Base-by-base conservation (phyloP, 1,284 basidiomycete species). In the Cystobasidium sp. region DNA sequence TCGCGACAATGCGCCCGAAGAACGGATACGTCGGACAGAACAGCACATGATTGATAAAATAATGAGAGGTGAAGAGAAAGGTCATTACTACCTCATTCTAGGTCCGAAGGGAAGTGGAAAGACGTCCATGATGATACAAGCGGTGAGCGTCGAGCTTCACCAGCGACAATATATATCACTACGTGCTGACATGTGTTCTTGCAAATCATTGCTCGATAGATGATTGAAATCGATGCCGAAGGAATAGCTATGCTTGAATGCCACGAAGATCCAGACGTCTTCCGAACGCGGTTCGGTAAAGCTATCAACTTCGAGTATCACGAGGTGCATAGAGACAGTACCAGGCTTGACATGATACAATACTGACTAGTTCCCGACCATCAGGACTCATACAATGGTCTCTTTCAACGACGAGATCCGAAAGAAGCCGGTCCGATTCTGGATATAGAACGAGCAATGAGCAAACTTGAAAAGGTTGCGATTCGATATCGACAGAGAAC, bases 391-490 rank as follows among this genome's bases (percentile, higher is more conserved):
- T 77, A 77, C 43, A 78, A 77, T 10, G 79, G 79, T 3, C 78
- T 85, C 10, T 94, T 94, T 82, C 90, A 92, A 77, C 84, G 92
- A 61, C 85, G 89, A 47, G 92, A 95, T 83, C 92, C 92, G 18
- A 84, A 90, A 77, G 91, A 93, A 84, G 92, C 89, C 76, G 92
- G 92, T 0, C 88, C 93, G 9, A 87, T 88, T 10, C 84, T 94
- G 44, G 92, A 94, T 80, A 89, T 94, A 68, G 92, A 93, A 82
- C 85, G 93, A 82, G 90, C 90, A 0, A 81, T 93, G 83, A 91
- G 90, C 80, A 94, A 94, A 80, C 85, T 92, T 1, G 91, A 93
- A 80, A 93, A 94, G 80, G 91, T 94, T 24, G 92, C 92, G 0
- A 84, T 95, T 64, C 84, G 81, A 59, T 87, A 85, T 79, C 84